Base-by-base conservation (phyloP, 352 stramenopile species). In the Globisporangium echinulatum region DNA sequence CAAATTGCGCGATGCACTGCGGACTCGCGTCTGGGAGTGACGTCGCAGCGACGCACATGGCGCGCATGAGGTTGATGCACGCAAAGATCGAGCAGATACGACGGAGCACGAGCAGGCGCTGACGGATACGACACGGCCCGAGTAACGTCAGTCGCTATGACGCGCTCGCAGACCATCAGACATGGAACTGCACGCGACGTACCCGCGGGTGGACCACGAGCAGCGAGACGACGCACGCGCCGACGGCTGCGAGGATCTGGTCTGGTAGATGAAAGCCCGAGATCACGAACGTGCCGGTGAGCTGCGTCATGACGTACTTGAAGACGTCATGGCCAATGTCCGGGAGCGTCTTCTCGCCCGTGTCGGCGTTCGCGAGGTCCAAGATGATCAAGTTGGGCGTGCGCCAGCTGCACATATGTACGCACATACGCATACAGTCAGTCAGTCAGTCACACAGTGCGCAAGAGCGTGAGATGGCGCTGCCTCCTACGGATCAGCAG, bases 1-100 rank as follows among this genome's bases (percentile, higher is more conserved):
- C 74, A 52, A 94, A 94, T 65, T 94, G 85, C n/a, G 82, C 87
- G 55, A 92, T 92, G 66, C 85, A 94, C 77, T 87, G 80, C 38
- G 85, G 82, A 58, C 83, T 93, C n/a, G 85, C 85, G 50, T 94
- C 85, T 0, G 85, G 85, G 7, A 94, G 73, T 36, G 85, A 94
- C 42, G 85, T 94, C 38, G 90, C 83, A 17, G 85, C 83, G 46
- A 94, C 85, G 54, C 81, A 92, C 57, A 83, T 87, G 17, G 80
- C 85, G 56, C 85, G 78, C 76, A 94, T 90, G 50, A 94, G 60
- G 61, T 94, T 94, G 65, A 94, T 91, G 63, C 81, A 82, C 1
- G 83, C 83, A 44, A 92, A 94, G 55, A 93, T 86, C 39, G 85
- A 85, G 52, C 82, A 92, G 64, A 94, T 88, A 46, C 85, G 82